Percentiles rank a stretch among this genome's conserved stretches.
Evolutionary conservation across 2,329 filamentous ascomycete genomes (phyloP).

Genomic region (Gaeumannomyces tritici): DNA sequence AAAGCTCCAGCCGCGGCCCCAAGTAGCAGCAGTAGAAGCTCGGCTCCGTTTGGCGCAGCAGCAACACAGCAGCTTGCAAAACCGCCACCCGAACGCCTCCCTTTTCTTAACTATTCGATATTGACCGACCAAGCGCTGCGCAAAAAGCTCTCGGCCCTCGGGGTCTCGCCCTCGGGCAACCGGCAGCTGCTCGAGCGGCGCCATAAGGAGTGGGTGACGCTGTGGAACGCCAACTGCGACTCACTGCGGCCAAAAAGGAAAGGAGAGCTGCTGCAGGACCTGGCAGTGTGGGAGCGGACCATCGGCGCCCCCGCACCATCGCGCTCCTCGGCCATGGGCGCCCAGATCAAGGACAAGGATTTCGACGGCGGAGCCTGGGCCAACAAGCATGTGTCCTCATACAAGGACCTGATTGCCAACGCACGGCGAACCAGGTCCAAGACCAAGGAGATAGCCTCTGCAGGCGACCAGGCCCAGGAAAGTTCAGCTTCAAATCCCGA

Average conservation of each 20-base stretch:
- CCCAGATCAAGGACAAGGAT: constrained; percentile 71
- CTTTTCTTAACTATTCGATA: constrained; percentile 77
- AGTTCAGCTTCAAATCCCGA: not conserved
- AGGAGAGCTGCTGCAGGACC: constrained; percentile 62
- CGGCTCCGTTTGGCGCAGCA: not conserved
- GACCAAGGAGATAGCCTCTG: constrained; percentile 16
- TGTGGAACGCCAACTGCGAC: constrained; percentile 97
- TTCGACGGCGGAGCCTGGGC: constrained; percentile 78
- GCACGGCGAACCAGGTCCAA: constrained; percentile 51
- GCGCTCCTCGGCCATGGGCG: constrained; percentile 21
- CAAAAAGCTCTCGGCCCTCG: constrained; percentile 74
- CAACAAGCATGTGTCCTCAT: constrained; percentile 61
- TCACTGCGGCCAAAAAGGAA: constrained; percentile 63
- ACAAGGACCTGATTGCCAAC: constrained; percentile 68
- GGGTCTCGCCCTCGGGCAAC: constrained; percentile 61
- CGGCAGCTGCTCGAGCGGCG: constrained; percentile 65
- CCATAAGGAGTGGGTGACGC: constrained; percentile 86
- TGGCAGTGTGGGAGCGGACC: constrained; percentile 80
- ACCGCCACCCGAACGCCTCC: constrained; percentile 50
- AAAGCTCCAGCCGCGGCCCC: not conserved
- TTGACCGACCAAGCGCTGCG: constrained; percentile 70
- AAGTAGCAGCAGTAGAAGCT: not conserved
- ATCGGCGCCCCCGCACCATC: constrained; percentile 44
- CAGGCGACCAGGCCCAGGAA: not conserved
- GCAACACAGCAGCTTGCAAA: constrained; percentile 15